phyloP scores from a whole-genome alignment of 805 yeast genomes.

The Zygotorulaspora florentina region DNA sequence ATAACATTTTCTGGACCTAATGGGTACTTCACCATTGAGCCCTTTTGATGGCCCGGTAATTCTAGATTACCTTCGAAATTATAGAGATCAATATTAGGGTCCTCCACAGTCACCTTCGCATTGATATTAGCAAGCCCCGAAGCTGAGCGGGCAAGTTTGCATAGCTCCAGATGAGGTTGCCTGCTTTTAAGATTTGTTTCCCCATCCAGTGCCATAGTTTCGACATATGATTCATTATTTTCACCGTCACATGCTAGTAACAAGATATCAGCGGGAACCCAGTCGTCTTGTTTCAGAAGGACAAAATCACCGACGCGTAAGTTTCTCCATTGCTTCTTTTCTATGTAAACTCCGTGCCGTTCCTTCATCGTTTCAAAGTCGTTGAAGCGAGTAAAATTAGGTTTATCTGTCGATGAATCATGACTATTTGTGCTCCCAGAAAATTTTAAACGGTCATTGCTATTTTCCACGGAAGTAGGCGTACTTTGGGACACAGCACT shows the following conservation, averaged over 20 bases:
- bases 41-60: slow-evolving; percentile 34
- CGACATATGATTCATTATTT: slow-evolving; percentile 68
- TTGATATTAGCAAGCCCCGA: slow-evolving; percentile 46
- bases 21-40: slow-evolving; percentile 46
- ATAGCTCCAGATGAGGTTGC: slow-evolving; percentile 60
- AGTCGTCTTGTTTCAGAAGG: slow-evolving; percentile 69
- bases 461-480: not conserved
- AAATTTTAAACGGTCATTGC: not conserved
- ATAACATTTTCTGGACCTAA: slow-evolving; percentile 77
- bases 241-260: slow-evolving; percentile 60
- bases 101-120: slow-evolving; percentile 67
- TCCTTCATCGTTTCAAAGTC: slow-evolving; percentile 20
- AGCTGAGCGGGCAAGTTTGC: slow-evolving; percentile 47
- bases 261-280: slow-evolving; percentile 91
- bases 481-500: not conserved
- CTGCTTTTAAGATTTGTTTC: slow-evolving; percentile 87
- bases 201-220: slow-evolving; percentile 97
- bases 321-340: slow-evolving; percentile 59
- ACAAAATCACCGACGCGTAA: slow-evolving; percentile 85
- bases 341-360: slow-evolving; percentile 22
- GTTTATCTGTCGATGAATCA: not conserved
- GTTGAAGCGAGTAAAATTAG: slow-evolving; percentile 19
- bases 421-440: not conserved
- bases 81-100: slow-evolving; percentile 87
- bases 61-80: slow-evolving; percentile 79